Evolutionary conservation across 371 early-diverging fungal species (phyloP).

Genomic region (Catenaria anguillulae): DNA sequence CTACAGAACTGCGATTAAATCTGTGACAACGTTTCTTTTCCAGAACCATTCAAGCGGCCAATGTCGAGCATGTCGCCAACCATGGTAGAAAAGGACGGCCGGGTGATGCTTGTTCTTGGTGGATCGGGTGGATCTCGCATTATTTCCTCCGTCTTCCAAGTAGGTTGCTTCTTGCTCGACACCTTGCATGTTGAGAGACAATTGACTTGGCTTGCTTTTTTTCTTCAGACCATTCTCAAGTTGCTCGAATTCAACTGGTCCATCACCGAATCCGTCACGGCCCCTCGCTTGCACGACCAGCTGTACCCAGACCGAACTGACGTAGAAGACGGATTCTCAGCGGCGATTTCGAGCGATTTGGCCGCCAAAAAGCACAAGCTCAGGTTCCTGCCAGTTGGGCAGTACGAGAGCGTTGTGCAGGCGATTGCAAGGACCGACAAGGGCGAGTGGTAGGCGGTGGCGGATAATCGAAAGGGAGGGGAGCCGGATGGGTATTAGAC

Average conservation of each 20-base stretch:
- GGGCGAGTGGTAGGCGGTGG: background rate
- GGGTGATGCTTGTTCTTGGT: slow-evolving; percentile 65
- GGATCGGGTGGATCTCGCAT: slow-evolving; percentile 94
- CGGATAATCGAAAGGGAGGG: slow-evolving; percentile 4
- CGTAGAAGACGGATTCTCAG: slow-evolving; percentile 1
- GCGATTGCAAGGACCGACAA: background rate
- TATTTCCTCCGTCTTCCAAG: slow-evolving; percentile 65
- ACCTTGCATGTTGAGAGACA: too few relatives aligned
- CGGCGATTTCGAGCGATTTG: background rate
- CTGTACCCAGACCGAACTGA: slow-evolving; percentile 50
- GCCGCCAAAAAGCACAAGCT: background rate
- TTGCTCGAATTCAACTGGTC: slow-evolving; percentile 50
- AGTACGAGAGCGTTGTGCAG: slow-evolving; percentile 1
- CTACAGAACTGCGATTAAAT: background rate
- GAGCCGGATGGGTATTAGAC: background rate
- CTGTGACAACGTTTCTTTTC: slow-evolving; percentile 7
- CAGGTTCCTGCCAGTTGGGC: background rate
- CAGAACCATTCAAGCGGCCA: slow-evolving; percentile 77
- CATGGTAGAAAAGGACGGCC: slow-evolving; percentile 57
- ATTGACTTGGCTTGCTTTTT: too few relatives aligned
- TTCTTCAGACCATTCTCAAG: slow-evolving; percentile 51
- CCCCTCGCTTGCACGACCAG: slow-evolving; percentile 87
- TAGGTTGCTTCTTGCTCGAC: slow-evolving; percentile 14
- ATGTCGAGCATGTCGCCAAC: slow-evolving; percentile 78
- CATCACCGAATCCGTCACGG: slow-evolving; percentile 54